Base-by-base conservation (phyloP, 495 filamentous ascomycete genomes). In the Podospora didyma region DNA sequence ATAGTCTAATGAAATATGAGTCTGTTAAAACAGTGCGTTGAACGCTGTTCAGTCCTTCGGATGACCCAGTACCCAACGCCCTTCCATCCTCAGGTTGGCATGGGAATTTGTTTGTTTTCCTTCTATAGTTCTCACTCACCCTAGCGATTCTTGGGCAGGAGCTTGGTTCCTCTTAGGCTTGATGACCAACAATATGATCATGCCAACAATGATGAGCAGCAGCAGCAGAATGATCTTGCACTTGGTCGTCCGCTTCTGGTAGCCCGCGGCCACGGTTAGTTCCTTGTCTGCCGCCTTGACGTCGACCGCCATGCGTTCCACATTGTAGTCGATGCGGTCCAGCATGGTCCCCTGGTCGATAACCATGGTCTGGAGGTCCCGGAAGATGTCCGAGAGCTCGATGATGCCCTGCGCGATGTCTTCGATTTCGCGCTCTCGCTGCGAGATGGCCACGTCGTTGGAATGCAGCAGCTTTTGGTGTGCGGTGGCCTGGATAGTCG, bases 281-380 rank as follows among this genome's bases (percentile, higher is more conserved):
- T 98, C 94, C 70, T 92, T 93, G 57, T 94, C 91, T 9, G 94
- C 94, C 19, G 79, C 85, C 68, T 96, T 96, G 28, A 97, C 90
- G 64, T 97, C 88, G 22, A 82, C 83, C 12, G 82, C 84, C 91
- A 97, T 96, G 55, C 82, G 79, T 74, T 98, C 94, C 35, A 98
- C 88, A 68, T 98, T 98, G 74, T 96, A 98, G 68, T 98, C 94
- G 64, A 98, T 97, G 35, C 94, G 82, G 73, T 98, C 94, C 21
- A 98, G 82, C 88, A 98, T 91, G 24, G 90, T 97, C 12, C 94
- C 94, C 73, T 98, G 94, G 70, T 98, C 94, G 57, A 98, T 98
- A 54, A 98, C 87, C 92, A 98, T 96, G 20, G 79, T 84, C 66
- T 98, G 95, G 19, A 98, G 73, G 59, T 97, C 95, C 46, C 93